Conservation (phyloP, 1,284 basidiomycete species). For the Calocybe gambosa region DNA sequence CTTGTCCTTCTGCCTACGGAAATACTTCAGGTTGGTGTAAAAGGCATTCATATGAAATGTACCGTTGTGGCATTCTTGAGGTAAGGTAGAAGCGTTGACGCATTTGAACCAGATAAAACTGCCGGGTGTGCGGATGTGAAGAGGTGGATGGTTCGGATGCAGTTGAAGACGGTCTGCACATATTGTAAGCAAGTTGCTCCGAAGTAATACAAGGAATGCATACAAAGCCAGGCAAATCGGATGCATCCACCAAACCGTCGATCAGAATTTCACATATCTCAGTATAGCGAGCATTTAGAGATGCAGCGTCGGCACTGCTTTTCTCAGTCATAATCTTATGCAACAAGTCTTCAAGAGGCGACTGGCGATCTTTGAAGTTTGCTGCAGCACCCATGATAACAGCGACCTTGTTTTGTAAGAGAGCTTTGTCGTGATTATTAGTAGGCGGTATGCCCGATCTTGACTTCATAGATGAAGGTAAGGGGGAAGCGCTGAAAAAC, state of each 20-base stretch:
- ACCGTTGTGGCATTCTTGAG: slow-evolving; percentile 77
- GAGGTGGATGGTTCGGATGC: slow-evolving; percentile 79
- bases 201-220: slow-evolving; percentile 27
- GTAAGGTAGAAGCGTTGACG: slow-evolving; percentile 80
- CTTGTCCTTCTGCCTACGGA: slow-evolving; percentile 74
- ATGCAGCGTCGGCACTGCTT: slow-evolving; percentile 43
- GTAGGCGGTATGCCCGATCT: slow-evolving; percentile 23
- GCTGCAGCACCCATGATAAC: slow-evolving; percentile 84
- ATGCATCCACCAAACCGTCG: slow-evolving; percentile 81
- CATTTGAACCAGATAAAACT: slow-evolving; percentile 75
- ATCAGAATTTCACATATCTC: slow-evolving; percentile 83
- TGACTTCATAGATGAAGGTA: slow-evolving; percentile 30
- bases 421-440: slow-evolving; percentile 40
- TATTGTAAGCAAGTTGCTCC: neutral
- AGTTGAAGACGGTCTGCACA: slow-evolving; percentile 70
- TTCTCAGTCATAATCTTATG: slow-evolving; percentile 71
- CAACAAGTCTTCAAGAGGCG: slow-evolving; percentile 79
- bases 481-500: slow-evolving; percentile 45
- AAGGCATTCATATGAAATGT: slow-evolving; percentile 18
- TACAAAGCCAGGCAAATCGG: slow-evolving; percentile 72
- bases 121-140: slow-evolving; percentile 77
- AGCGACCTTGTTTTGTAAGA: slow-evolving; percentile 55
- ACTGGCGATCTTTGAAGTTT: slow-evolving; percentile 76
- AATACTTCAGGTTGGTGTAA: neutral
- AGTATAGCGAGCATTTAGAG: slow-evolving; percentile 58